Conservation (phyloP, 352 stramenopile species). For the Pythium dissotocum region DNA sequence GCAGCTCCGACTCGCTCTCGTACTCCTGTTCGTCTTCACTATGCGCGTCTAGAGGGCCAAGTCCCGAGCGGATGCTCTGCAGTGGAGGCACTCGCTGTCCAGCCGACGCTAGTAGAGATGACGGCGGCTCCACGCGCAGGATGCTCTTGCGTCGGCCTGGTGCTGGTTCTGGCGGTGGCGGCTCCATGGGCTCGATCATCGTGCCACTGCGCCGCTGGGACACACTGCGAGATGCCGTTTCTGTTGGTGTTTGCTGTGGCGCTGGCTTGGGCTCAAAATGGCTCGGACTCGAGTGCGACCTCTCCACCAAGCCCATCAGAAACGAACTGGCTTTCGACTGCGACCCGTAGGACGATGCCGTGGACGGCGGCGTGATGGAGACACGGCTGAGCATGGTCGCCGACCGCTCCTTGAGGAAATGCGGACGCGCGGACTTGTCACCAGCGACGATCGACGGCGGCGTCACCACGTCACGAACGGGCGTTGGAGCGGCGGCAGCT, state of each 20-base stretch:
- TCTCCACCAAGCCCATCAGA: constrained; percentile 45
- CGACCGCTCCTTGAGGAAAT: constrained; percentile 58
- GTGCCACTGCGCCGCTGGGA: background rate
- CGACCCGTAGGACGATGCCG: background rate
- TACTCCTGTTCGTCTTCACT: constrained; percentile 24
- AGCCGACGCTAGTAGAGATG: background rate
- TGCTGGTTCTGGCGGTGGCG: background rate
- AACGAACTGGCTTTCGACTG: constrained; percentile 66
- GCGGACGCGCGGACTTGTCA: constrained; percentile 42
- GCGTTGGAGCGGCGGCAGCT: background rate
- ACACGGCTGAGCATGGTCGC: constrained; percentile 40
- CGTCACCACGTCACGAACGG: background rate
- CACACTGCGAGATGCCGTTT: background rate
- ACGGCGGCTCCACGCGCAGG: background rate
- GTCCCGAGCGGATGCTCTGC: background rate
- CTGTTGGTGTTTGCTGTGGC: background rate
- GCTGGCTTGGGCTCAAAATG: constrained; percentile 26
- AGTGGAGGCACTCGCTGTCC: background rate
- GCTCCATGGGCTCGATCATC: constrained; percentile 1
- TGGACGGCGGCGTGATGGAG: background rate
- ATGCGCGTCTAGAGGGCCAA: background rate
- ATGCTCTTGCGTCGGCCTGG: background rate
- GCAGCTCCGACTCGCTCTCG: constrained; percentile 16
- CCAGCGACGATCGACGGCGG: constrained; percentile 23
- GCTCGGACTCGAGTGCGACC: constrained; percentile 6